These are phyloP conservation scores for Pseudocercospora eumusae DNA, from an alignment of 2,329 filamentous ascomycete genomes.

Conservation along the genomic window DNA sequence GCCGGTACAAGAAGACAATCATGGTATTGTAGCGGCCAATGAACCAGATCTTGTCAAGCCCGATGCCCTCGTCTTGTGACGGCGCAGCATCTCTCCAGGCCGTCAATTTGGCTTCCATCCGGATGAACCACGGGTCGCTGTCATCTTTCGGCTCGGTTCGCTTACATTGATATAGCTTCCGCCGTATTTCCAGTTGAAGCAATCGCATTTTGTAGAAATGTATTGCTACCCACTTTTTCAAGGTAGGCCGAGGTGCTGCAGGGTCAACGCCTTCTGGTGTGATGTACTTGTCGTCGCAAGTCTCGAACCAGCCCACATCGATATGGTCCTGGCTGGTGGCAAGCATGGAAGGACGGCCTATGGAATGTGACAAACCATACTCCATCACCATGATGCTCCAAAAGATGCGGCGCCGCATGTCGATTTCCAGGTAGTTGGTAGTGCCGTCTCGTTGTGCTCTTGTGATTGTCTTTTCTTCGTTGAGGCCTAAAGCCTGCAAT, in stretches of 20 bases:
- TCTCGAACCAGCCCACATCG: constrained; percentile 81
- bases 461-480: constrained; percentile 84
- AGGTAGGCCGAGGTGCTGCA: constrained; percentile 64
- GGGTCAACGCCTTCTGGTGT: constrained; percentile 72
- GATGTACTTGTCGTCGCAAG: constrained; percentile 81
- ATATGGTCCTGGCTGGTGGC: constrained; percentile 79
- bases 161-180: constrained; percentile 83
- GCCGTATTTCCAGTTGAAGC: constrained; percentile 82
- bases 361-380: constrained; percentile 79
- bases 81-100: constrained; percentile 79
- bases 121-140: constrained; percentile 79
- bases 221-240: constrained; percentile 85
- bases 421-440: constrained; percentile 72
- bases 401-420: constrained; percentile 83
- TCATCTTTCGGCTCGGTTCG: constrained; percentile 74
- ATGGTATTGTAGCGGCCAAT: constrained; percentile 77
- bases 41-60: constrained; percentile 70
- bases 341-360: constrained; percentile 84
- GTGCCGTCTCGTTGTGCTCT: constrained; percentile 60
- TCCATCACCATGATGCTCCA: constrained; percentile 92
- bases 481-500: constrained; percentile 83
- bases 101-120: constrained; percentile 76
- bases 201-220: constrained; percentile 93
- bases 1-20: constrained; percentile 82
- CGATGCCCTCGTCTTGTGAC: constrained; percentile 65